Conservation (phyloP, 2,329 filamentous ascomycete genomes). For the Sporothrix mexicana region DNA sequence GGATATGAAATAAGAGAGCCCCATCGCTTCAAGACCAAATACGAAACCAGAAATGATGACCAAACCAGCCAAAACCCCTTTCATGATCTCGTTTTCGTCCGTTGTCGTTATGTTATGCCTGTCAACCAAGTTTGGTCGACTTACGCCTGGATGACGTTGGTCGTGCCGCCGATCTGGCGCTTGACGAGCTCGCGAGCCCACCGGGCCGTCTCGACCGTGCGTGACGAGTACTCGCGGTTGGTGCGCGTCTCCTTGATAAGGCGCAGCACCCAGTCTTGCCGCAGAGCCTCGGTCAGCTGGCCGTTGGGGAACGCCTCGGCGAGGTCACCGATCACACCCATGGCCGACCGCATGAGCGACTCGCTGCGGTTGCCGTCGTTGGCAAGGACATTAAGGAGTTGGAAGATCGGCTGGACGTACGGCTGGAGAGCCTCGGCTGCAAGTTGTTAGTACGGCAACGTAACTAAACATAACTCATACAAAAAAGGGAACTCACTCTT, state of each 20-base stretch:
- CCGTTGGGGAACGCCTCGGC: slow-evolving; percentile 92
- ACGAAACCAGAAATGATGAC: slow-evolving; percentile 2
- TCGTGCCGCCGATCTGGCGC: slow-evolving; percentile 71
- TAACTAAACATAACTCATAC: neutral
- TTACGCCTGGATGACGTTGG: slow-evolving; percentile 59
- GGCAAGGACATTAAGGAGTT: slow-evolving; percentile 80
- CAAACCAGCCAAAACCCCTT: neutral
- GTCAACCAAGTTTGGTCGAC: no score
- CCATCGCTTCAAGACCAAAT: neutral
- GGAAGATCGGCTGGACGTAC: slow-evolving; percentile 85
- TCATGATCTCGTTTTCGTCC: neutral
- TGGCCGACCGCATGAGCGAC: slow-evolving; percentile 86
- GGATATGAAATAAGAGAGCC: neutral
- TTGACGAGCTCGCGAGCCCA: slow-evolving; percentile 99
- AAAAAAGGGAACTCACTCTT: slow-evolving; percentile 65
- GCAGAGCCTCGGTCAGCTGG: slow-evolving; percentile 83
- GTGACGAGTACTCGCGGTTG: slow-evolving; percentile 82
- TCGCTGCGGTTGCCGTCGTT: slow-evolving; percentile 88
- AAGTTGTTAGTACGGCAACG: slow-evolving; percentile 41
- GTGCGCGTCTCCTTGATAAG: slow-evolving; percentile 92
- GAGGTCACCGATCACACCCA: slow-evolving; percentile 97
- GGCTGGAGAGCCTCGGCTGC: slow-evolving; percentile 73
- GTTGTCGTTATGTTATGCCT: no score
- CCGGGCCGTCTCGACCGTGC: slow-evolving; percentile 91
- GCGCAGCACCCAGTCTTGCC: slow-evolving; percentile 84